phyloP scores from a whole-genome alignment of 441 rosid genomes.

The Populus hybrid region DNA sequence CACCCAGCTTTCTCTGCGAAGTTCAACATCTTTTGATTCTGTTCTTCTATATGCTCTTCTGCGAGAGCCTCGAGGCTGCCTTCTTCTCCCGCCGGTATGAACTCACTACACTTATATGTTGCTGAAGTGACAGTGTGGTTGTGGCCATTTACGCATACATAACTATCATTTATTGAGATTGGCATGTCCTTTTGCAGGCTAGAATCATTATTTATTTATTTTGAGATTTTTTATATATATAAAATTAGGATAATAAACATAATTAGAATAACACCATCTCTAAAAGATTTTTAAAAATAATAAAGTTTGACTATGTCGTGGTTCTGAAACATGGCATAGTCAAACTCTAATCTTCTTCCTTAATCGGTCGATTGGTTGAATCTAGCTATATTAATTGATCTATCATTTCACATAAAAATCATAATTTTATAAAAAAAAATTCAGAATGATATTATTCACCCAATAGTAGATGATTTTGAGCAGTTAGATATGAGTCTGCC shows the following conservation, averaged over 20 bases:
- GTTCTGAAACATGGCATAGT: accelerated
- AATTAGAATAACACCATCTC: accelerated
- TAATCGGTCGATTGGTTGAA: accelerated
- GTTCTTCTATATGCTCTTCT: constrained; percentile 59
- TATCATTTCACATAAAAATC: accelerated
- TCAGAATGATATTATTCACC: no score
- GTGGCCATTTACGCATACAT: background rate
- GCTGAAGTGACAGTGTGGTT: constrained; percentile 25
- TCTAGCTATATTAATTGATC: accelerated
- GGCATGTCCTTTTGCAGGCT: constrained; percentile 24
- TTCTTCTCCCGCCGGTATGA: constrained; percentile 79
- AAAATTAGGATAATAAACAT: no score
- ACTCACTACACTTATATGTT: constrained; percentile 81
- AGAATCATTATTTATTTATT: constrained; percentile 17
- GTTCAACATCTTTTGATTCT: constrained; percentile 65
- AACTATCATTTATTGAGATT: constrained; percentile 5
- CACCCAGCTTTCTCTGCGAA: constrained; percentile 73
- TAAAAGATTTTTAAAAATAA: accelerated
- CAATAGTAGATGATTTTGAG: no score
- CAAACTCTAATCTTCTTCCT: accelerated
- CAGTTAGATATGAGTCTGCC: accelerated
- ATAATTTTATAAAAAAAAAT: no score
- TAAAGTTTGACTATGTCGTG: no score
- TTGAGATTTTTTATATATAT: no score
- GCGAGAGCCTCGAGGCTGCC: constrained; percentile 57